phyloP scores from a whole-genome alignment of 768 basidiomycete species.

The Omphalotus guepiniiformis region DNA sequence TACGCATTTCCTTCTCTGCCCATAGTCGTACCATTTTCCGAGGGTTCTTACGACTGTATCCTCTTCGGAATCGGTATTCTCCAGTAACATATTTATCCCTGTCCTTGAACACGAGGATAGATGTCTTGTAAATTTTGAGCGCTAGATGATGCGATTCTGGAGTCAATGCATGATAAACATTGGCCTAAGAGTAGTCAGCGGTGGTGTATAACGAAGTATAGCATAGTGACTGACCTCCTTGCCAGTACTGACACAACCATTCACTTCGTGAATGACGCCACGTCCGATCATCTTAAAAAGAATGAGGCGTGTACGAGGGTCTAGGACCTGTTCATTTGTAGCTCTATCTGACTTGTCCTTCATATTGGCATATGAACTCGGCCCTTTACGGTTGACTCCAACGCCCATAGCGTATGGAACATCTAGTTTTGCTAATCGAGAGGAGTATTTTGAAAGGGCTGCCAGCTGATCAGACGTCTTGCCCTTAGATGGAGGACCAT shows the following conservation, averaged over 20 bases:
- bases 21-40: slow-evolving; percentile 98
- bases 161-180: slow-evolving; percentile 88
- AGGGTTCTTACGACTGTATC: slow-evolving; percentile 86
- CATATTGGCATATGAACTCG: slow-evolving; percentile 77
- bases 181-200: slow-evolving; percentile 56
- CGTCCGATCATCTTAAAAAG: slow-evolving; percentile 95
- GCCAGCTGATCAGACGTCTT: slow-evolving; percentile 70
- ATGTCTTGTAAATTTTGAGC: slow-evolving; percentile 98
- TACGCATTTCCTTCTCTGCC: slow-evolving; percentile 99
- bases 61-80: slow-evolving; percentile 90
- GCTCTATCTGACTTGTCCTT: slow-evolving; percentile 98
- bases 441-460: slow-evolving; percentile 71
- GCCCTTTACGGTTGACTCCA: slow-evolving; percentile 90
- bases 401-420: slow-evolving; percentile 64
- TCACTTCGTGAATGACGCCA: slow-evolving; percentile 83
- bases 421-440: slow-evolving; percentile 71
- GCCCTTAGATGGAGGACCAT: slow-evolving; percentile 38
- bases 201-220: slow-evolving; percentile 2
- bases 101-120: slow-evolving; percentile 95
- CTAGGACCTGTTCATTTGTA: slow-evolving; percentile 94
- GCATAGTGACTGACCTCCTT: slow-evolving; percentile 69
- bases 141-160: slow-evolving; percentile 64
- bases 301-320: slow-evolving; percentile 91
- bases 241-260: slow-evolving; percentile 95
- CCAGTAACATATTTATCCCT: slow-evolving; percentile 96